phyloP scores from a whole-genome alignment of 306 rosid species.

The Luffa aegyptiaca region DNA sequence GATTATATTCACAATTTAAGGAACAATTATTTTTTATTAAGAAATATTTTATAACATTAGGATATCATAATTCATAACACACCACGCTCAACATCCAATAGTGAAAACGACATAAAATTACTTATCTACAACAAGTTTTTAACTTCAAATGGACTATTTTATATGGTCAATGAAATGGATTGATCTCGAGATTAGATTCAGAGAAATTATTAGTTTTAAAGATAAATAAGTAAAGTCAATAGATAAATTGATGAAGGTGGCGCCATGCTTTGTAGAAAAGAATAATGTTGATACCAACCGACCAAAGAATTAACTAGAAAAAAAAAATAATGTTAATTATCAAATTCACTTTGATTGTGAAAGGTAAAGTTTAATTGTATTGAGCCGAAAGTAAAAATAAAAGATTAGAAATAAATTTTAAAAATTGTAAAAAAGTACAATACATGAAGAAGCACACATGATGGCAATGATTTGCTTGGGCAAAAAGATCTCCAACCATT shows the following conservation, averaged over 20 bases:
- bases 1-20: no score
- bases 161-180: no score
- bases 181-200: not conserved
- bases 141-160: not conserved
- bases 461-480: conserved; percentile 1
- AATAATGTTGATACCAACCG: not conserved
- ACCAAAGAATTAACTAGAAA: not conserved
- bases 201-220: not conserved
- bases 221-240: not conserved
- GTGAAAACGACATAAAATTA: no score
- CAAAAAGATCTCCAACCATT: not conserved
- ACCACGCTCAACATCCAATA: no score
- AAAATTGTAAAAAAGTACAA: not conserved
- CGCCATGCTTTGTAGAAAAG: not conserved
- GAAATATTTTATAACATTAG: no score
- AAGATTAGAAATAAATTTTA: not conserved
- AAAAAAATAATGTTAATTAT: not conserved
- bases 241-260: not conserved
- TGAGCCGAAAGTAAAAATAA: not conserved
- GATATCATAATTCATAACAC: no score
- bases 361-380: not conserved
- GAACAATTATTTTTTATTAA: no score
- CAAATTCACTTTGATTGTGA: not conserved
- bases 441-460: not conserved
- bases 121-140: not conserved